These are phyloP conservation scores for Lipomyces lipofer DNA, from an alignment of 805 yeast genomes.

Conservation along the genomic window DNA sequence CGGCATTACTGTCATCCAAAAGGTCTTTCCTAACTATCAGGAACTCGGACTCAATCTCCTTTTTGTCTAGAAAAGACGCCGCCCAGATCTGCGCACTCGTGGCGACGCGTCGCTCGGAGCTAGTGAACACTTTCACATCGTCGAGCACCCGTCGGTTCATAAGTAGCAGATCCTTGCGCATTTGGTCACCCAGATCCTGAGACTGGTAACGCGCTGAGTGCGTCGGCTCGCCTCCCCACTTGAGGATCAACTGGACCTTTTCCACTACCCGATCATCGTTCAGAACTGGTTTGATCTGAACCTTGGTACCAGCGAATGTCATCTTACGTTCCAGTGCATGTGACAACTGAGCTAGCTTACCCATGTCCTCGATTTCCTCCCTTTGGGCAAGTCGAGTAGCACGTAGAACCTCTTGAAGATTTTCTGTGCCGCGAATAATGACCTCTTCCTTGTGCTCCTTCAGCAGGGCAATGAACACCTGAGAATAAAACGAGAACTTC, in stretches of 20 bases:
- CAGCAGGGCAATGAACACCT: constrained; percentile 76
- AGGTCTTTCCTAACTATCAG: constrained; percentile 83
- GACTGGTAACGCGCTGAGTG: constrained; percentile 96
- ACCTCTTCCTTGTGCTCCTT: constrained; percentile 97
- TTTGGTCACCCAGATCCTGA: constrained; percentile 90
- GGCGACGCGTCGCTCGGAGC: constrained; percentile 92
- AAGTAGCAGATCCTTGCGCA: constrained; percentile 85
- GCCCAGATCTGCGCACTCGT: constrained; percentile 90
- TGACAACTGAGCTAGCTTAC: constrained; percentile 72
- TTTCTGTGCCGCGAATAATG: constrained; percentile 85
- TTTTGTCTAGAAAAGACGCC: constrained; percentile 69
- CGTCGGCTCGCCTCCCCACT: constrained; percentile 99
- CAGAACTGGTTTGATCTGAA: constrained; percentile 88
- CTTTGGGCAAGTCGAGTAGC: constrained; percentile 71
- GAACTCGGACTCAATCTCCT: constrained; percentile 72
- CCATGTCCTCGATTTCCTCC: constrained; percentile 76
- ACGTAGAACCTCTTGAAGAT: constrained; percentile 78
- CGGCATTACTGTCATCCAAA: constrained; percentile 95
- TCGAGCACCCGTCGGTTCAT: constrained; percentile 81
- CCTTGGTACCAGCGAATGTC: constrained; percentile 91
- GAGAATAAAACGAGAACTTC: constrained; percentile 89
- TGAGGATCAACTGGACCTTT: constrained; percentile 90
- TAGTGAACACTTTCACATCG: constrained; percentile 82
- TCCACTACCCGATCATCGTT: constrained; percentile 64
- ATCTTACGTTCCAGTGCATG: constrained; percentile 86